Percentiles rank a stretch among this genome's conserved stretches.
Conservation (phyloP, 768 basidiomycete genomes). For the Calocybe cyanea region DNA sequence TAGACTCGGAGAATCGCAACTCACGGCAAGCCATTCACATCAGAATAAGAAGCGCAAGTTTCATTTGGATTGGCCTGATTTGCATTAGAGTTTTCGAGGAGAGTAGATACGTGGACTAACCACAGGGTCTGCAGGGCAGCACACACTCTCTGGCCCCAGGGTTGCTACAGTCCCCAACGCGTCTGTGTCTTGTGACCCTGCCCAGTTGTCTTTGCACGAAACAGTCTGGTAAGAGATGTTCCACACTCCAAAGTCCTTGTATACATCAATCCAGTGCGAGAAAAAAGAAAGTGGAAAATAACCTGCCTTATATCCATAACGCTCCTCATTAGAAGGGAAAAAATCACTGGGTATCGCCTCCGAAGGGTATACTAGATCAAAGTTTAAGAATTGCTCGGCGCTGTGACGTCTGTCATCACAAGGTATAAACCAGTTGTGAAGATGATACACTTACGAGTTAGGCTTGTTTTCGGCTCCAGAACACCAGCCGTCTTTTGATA, state of each 20-base stretch:
- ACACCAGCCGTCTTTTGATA: slow-evolving; percentile 63
- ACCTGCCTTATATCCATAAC: slow-evolving; percentile 56
- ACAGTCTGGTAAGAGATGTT: slow-evolving; percentile 70
- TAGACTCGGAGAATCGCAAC: slow-evolving; percentile 26
- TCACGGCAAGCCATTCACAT: slow-evolving; percentile 60
- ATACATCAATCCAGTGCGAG: not conserved
- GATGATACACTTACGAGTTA: slow-evolving; percentile 50
- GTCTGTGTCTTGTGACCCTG: slow-evolving; percentile 50
- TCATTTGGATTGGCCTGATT: slow-evolving; percentile 39
- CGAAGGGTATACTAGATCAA: slow-evolving; percentile 81
- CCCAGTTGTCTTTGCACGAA: slow-evolving; percentile 60
- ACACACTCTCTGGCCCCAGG: slow-evolving; percentile 52
- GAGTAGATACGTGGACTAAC: slow-evolving; percentile 29
- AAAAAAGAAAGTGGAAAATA: not conserved
- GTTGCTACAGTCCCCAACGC: slow-evolving; percentile 67
- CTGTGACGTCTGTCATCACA: slow-evolving; percentile 31
- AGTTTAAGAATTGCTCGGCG: slow-evolving; percentile 69
- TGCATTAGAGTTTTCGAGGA: not conserved
- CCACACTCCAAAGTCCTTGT: slow-evolving; percentile 84
- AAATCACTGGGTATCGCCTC: slow-evolving; percentile 63
- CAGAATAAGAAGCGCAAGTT: slow-evolving; percentile 71
- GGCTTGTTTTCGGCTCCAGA: slow-evolving; percentile 56
- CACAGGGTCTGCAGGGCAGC: slow-evolving; percentile 70
- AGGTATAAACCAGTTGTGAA: not conserved
- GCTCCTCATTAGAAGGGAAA: slow-evolving; percentile 65